phyloP scores from a whole-genome alignment of 2,329 filamentous ascomycete genomes.

The Alternaria alternata region DNA sequence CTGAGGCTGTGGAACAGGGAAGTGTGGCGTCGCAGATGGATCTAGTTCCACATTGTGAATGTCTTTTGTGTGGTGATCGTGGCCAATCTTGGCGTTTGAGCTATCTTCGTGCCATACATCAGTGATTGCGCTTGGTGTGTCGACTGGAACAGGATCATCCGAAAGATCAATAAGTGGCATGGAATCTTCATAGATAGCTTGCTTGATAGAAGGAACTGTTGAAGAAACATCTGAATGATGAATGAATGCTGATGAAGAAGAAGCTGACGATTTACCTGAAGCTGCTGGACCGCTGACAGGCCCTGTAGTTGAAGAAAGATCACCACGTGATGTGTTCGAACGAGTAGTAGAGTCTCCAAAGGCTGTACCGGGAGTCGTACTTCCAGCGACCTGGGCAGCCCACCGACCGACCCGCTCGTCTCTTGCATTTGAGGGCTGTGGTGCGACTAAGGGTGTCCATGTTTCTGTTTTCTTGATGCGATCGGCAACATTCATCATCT shows the following conservation, averaged over 20 bases:
- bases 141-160: neutral
- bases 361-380: slow-evolving; percentile 2
- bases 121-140: slow-evolving; percentile 17
- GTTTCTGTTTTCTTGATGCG: slow-evolving; percentile 67
- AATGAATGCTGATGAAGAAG: slow-evolving; percentile 8
- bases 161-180: slow-evolving; percentile 19
- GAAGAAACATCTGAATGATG: neutral
- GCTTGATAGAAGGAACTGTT: neutral
- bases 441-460: slow-evolving; percentile 33
- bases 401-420: slow-evolving; percentile 31
- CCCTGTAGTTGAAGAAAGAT: slow-evolving; percentile 16
- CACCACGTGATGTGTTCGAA: slow-evolving; percentile 15
- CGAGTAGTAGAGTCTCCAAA: slow-evolving; percentile 11
- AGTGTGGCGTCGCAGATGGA: neutral
- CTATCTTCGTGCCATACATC: slow-evolving; percentile 22
- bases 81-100: neutral
- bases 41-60: neutral
- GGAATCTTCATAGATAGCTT: neutral
- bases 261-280: slow-evolving; percentile 30
- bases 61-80: neutral
- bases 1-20: neutral
- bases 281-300: slow-evolving; percentile 6
- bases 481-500: slow-evolving; percentile 76
- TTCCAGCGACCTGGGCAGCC: slow-evolving; percentile 31
- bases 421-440: slow-evolving; percentile 15